Evolutionary conservation across 1,139 yeast species (phyloP).

Genomic region (Geotrichum siamense): DNA sequence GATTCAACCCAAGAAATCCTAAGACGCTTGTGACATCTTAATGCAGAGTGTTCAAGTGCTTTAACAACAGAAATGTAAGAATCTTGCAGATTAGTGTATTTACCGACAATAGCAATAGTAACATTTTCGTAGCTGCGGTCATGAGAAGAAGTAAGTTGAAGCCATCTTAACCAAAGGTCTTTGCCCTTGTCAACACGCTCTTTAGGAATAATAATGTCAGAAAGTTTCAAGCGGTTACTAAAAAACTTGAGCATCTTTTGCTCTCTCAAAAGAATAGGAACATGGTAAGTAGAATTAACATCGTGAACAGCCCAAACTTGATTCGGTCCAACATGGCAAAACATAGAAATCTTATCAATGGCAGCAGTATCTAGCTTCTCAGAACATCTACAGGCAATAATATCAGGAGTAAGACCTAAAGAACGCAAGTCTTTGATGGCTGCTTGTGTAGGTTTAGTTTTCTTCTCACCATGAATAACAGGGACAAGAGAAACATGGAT

Average conservation of each 20-base stretch:
- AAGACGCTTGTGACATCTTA: conserved; percentile 78
- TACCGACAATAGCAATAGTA: conserved; percentile 93
- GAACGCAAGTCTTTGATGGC: conserved; percentile 96
- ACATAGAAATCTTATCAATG: conserved; percentile 94
- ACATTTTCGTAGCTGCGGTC: conserved; percentile 83
- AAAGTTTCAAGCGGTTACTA: conserved; percentile 57
- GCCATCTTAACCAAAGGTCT: conserved; percentile 70
- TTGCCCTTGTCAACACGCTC: conserved; percentile 60
- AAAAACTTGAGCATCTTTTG: conserved; percentile 78
- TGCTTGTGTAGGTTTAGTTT: conserved; percentile 98
- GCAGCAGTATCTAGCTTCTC: conserved; percentile 75
- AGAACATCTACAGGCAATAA: conserved; percentile 96
- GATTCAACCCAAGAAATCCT: conserved; percentile 96
- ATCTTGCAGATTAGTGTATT: conserved; percentile 92
- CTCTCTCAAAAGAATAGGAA: conserved; percentile 81
- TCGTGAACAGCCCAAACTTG: conserved; percentile 97
- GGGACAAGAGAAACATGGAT: conserved; percentile 96
- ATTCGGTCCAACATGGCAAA: conserved; percentile 96
- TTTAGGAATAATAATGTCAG: conserved; percentile 44
- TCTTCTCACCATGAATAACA: conserved; percentile 96
- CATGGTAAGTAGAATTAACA: conserved; percentile 95
- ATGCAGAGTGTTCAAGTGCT: conserved; percentile 89
- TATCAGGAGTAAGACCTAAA: conserved; percentile 88
- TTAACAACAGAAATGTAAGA: conserved; percentile 91
- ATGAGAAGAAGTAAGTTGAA: conserved; percentile 60